A percentile compares a stretch with the other conserved stretches of the same genome.
These are phyloP conservation scores for Annulohypoxylon nitens DNA, from an alignment of 495 filamentous ascomycete genomes.

Conservation along the genomic window DNA sequence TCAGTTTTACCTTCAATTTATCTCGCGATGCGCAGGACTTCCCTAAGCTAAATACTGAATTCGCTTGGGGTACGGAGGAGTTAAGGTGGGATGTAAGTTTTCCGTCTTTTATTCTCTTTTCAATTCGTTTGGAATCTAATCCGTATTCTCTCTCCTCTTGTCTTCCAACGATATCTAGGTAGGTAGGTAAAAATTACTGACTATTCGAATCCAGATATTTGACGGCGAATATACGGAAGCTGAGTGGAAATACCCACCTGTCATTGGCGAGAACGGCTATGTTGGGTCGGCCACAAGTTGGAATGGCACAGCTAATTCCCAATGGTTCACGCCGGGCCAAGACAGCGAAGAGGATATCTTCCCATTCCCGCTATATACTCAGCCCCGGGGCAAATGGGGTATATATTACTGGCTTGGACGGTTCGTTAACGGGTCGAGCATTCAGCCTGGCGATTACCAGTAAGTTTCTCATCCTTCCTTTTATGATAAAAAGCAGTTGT, in stretches of 20 bases:
- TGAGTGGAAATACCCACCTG: slow-evolving; percentile 51
- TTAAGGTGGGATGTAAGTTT: slow-evolving; percentile 51
- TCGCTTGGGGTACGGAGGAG: slow-evolving; percentile 50
- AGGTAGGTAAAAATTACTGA: neutral
- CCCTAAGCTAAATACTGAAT: slow-evolving; percentile 35
- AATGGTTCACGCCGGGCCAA: slow-evolving; percentile 28
- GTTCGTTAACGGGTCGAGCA: slow-evolving; percentile 45
- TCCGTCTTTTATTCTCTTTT: no score
- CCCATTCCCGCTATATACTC: slow-evolving; percentile 45
- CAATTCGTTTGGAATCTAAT: neutral
- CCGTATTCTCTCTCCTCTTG: neutral
- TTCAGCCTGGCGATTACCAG: slow-evolving; percentile 49
- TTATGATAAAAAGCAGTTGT: neutral
- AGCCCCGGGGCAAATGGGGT: slow-evolving; percentile 19
- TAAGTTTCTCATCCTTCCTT: slow-evolving; percentile 5
- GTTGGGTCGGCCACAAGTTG: slow-evolving; percentile 45
- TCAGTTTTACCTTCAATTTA: slow-evolving; percentile 47
- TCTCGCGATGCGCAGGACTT: slow-evolving; percentile 36
- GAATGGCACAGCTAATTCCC: slow-evolving; percentile 15
- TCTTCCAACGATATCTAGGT: neutral
- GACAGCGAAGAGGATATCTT: slow-evolving; percentile 36
- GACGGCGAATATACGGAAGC: slow-evolving; percentile 41
- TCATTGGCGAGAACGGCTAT: slow-evolving; percentile 47
- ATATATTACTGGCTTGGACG: slow-evolving; percentile 49
- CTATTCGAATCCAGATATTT: slow-evolving; percentile 38